Evolutionary conservation across 345 rosid species (phyloP).

Genomic region (Luvunga scandens): DNA sequence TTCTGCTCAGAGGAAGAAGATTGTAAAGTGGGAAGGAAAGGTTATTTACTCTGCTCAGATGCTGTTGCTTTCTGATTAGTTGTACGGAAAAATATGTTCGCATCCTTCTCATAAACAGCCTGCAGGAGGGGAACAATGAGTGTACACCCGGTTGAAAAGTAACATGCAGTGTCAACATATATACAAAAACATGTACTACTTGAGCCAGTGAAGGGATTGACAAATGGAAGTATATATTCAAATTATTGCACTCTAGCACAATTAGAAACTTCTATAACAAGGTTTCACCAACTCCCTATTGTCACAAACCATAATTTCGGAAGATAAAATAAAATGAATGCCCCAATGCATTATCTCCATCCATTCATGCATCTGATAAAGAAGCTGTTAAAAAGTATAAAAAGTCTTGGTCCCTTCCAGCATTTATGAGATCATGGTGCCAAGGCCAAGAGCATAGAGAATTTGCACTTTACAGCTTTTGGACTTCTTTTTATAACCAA

Average conservation of each 20-base stretch:
- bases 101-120: conserved; percentile 53
- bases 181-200: background rate
- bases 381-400: background rate
- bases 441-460: background rate
- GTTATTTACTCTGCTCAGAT: conserved; percentile 45
- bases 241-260: background rate
- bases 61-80: conserved; percentile 38
- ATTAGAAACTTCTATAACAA: background rate
- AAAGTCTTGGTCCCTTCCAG: background rate
- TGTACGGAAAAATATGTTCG: conserved; percentile 45
- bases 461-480: background rate
- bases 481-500: background rate
- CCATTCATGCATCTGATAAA: background rate
- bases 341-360: background rate
- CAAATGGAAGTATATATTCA: background rate
- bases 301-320: too few relatives aligned
- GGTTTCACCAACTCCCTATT: background rate
- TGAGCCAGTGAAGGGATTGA: background rate
- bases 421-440: too few relatives aligned
- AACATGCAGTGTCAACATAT: background rate
- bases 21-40: background rate
- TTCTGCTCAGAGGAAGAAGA: background rate
- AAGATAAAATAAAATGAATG: background rate
- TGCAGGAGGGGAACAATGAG: background rate
- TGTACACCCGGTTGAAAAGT: background rate